These are phyloP conservation scores for Sphenostylis stenocarpa DNA, from an alignment of 306 rosid species.

Conservation along the genomic window DNA sequence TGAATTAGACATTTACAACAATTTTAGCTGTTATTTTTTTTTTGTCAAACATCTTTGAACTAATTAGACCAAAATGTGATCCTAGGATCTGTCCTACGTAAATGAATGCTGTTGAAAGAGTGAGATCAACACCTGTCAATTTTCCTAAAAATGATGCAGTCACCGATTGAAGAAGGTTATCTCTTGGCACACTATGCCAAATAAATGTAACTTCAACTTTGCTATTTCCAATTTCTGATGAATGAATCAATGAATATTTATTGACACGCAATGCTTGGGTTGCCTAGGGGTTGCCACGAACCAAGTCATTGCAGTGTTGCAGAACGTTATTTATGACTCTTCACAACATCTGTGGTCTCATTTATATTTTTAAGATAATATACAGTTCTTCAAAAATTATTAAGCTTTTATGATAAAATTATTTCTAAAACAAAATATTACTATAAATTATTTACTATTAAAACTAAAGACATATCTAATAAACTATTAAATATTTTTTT, in stretches of 20 bases:
- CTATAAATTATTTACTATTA: background rate
- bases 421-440: background rate
- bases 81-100: background rate
- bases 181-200: conserved; percentile 24
- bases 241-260: background rate
- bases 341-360: background rate
- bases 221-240: background rate
- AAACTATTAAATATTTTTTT: too few relatives aligned
- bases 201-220: background rate
- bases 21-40: too few relatives aligned
- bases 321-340: background rate
- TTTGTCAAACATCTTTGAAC: background rate
- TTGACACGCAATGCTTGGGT: background rate
- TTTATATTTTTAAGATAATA: background rate
- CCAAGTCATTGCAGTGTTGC: background rate
- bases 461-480: too few relatives aligned
- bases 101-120: background rate
- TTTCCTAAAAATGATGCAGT: background rate
- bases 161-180: conserved; percentile 6
- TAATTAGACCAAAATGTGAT: background rate
- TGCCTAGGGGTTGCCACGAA: background rate
- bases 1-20: background rate
- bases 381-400: background rate
- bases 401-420: background rate
- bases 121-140: background rate